Percentiles rank a stretch among this genome's conserved stretches.
These are phyloP conservation scores for Isatis tinctoria DNA, from an alignment of 345 rosid species.

Conservation along the genomic window DNA sequence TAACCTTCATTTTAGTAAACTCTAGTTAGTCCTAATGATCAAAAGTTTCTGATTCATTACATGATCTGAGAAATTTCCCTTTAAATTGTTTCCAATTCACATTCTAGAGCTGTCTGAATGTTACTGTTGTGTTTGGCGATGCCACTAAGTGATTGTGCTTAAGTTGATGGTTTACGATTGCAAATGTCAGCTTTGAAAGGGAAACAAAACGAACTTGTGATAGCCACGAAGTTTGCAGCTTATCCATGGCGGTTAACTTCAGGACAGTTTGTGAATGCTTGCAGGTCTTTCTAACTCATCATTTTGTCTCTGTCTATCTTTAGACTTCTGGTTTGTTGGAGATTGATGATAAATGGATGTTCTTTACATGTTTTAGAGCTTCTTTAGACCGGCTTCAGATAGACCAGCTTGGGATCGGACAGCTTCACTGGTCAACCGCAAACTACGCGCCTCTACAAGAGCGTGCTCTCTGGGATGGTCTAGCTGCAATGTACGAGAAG, in stretches of 20 bases:
- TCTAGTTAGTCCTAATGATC: neutral
- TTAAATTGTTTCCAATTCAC: neutral
- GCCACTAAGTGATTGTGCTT: neutral
- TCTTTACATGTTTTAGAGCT: slow-evolving; percentile 39
- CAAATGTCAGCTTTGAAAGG: slow-evolving; percentile 35
- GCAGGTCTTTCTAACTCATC: slow-evolving; percentile 48
- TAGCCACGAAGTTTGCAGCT: slow-evolving; percentile 96
- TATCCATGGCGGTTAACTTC: slow-evolving; percentile 94
- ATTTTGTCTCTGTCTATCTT: neutral
- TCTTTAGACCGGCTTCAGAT: slow-evolving; percentile 74
- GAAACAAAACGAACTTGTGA: slow-evolving; percentile 52
- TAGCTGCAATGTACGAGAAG: slow-evolving; percentile 87
- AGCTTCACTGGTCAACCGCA: slow-evolving; percentile 92
- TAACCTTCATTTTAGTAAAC: neutral
- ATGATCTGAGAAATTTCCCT: neutral
- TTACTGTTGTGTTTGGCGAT: neutral
- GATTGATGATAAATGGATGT: neutral
- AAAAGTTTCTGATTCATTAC: neutral
- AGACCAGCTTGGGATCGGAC: slow-evolving; percentile 82
- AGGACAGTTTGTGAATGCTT: slow-evolving; percentile 85
- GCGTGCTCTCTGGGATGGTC: slow-evolving; percentile 77
- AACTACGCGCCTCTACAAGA: slow-evolving; percentile 87
- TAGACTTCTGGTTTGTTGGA: neutral
- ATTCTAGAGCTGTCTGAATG: neutral
- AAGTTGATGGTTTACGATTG: slow-evolving; percentile 8